Base-by-base conservation (phyloP, 352 stramenopile genomes). In the Globisporangium carolinianum region DNA sequence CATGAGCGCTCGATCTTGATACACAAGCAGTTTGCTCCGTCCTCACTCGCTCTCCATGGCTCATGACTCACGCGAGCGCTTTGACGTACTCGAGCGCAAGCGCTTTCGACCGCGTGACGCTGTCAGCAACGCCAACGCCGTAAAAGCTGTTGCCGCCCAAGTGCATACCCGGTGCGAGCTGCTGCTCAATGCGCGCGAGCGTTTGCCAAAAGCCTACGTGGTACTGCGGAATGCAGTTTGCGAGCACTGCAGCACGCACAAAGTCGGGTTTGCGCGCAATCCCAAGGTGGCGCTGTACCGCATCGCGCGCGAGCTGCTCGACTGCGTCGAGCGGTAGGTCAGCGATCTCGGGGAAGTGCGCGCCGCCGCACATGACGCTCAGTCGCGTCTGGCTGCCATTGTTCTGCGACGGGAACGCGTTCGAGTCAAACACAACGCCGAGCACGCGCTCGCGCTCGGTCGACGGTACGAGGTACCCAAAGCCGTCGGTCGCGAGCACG, bases 141-240 rank as follows among this genome's bases (percentile, higher is more conserved):
- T 94, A 94, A 36, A 88, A 93, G 60, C 83, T 95, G 63, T 96
- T 96, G 39, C 87, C 87, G 32, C 80, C 77, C 10, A 95, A 60
- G 38, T 69, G 67, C 39, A 92, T 50, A 1, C 73, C 73, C 4
- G 74, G 68, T 17, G 68, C 66, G 38, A 85, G 71, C 51, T 86
- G 64, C 49, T 74, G 58, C 57, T 93, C 77, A 43, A 94, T 87
- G 6, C 57, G 53, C 51, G 73, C 62, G 8, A 93, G 67, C 35
- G 79, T 89, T 55, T 74, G 62, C 48, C 70, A 60, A 53, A 91
- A 92, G 24, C 81, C 84, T 7, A 96, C 80, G 53, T 92, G 79
- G 64, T 95, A 96, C 70, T 95, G 85, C 14, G 87, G 85, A 51
- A 96, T 96, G 37, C 67, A 74, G 43, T 92, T 81, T 9, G 48